Evolutionary conservation across 164 flowering plant species (phyloP).

Genomic region (Amborella trichopoda): DNA sequence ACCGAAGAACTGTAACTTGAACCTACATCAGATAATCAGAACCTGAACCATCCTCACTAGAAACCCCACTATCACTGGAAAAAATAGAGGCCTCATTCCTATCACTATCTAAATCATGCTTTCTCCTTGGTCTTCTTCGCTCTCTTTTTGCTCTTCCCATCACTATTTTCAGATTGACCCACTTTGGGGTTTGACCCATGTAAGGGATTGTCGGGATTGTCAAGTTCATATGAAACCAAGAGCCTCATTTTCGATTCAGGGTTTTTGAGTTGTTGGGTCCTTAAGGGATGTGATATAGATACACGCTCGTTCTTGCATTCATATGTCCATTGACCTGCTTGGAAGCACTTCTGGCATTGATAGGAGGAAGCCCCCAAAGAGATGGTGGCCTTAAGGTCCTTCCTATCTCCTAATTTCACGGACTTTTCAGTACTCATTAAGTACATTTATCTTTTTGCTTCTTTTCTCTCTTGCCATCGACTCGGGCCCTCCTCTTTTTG

Average conservation of each 20-base stretch:
- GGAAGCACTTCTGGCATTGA: slow-evolving; percentile 90
- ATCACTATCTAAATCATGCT: slow-evolving; percentile 52
- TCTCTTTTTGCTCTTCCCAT: slow-evolving; percentile 20
- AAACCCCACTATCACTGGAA: slow-evolving; percentile 57
- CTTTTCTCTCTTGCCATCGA: slow-evolving; percentile 93
- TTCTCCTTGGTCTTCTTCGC: slow-evolving; percentile 43
- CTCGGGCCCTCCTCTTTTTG: slow-evolving; percentile 99
- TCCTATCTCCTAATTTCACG: slow-evolving; percentile 82
- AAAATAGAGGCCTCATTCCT: slow-evolving; percentile 90
- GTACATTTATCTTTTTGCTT: slow-evolving; percentile 94
- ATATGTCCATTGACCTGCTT: slow-evolving; percentile 92
- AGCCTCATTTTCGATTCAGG: slow-evolving; percentile 70
- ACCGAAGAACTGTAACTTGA: slow-evolving; percentile 64
- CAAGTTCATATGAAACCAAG: slow-evolving; percentile 43
- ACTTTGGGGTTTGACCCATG: neutral
- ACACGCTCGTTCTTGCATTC: slow-evolving; percentile 96
- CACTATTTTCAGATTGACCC: neutral
- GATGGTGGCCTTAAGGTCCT: slow-evolving; percentile 49
- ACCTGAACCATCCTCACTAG: slow-evolving; percentile 26
- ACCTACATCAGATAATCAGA: slow-evolving; percentile 68
- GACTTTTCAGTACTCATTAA: slow-evolving; percentile 93
- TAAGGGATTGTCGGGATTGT: slow-evolving; percentile 31
- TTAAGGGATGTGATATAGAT: slow-evolving; percentile 80
- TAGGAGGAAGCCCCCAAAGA: slow-evolving; percentile 40
- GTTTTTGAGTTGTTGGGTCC: slow-evolving; percentile 84